These are phyloP conservation scores for Malus hybrid DNA, from an alignment of 331 rosid species.

Conservation along the genomic window DNA sequence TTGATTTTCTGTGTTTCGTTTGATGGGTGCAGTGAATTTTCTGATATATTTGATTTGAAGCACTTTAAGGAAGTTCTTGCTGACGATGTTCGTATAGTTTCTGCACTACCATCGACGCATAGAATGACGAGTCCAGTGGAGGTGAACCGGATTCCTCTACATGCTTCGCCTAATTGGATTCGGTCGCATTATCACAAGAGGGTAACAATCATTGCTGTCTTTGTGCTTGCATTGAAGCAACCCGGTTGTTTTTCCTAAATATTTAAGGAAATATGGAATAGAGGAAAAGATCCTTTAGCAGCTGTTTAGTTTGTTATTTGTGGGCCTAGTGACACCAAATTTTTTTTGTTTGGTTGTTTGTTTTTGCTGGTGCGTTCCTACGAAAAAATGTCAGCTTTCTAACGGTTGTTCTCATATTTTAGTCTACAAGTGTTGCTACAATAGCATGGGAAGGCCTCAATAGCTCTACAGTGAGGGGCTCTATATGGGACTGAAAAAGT, in stretches of 20 bases:
- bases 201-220: slow-evolving; percentile 35
- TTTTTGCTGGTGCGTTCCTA: not conserved
- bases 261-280: not conserved
- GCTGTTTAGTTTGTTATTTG: not conserved
- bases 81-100: slow-evolving; percentile 62
- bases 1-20: slow-evolving; percentile 12
- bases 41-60: slow-evolving; percentile 88
- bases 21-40: slow-evolving; percentile 71
- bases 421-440: not conserved
- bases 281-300: not conserved
- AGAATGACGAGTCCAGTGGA: slow-evolving; percentile 75
- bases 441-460: not conserved
- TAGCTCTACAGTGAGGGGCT: too few relatives aligned
- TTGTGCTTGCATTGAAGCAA: not conserved
- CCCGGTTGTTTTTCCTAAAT: not conserved
- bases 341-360: not conserved
- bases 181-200: slow-evolving; percentile 66
- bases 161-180: slow-evolving; percentile 76
- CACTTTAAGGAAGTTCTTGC: slow-evolving; percentile 78
- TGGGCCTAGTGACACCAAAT: slow-evolving; percentile 3
- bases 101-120: slow-evolving; percentile 88
- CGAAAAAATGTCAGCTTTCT: not conserved
- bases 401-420: not conserved
- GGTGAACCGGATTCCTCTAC: slow-evolving; percentile 68
- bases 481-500: too few relatives aligned